These are phyloP conservation scores for Xylaria castorea DNA, from an alignment of 495 filamentous ascomycete genomes.

Conservation along the genomic window DNA sequence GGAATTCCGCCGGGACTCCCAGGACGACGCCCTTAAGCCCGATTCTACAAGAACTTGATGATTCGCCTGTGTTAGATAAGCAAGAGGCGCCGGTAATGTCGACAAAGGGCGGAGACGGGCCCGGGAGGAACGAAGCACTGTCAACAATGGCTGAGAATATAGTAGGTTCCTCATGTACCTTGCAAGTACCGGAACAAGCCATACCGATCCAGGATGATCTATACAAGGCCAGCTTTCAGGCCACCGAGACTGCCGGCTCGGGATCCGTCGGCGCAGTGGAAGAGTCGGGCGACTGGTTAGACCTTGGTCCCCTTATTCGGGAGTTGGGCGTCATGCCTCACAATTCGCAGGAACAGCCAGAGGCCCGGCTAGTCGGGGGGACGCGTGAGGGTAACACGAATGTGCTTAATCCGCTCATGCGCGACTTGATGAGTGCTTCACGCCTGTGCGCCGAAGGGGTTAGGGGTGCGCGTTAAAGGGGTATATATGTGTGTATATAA, in stretches of 20 bases:
- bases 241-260: background rate
- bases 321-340: conserved; percentile 17
- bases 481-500: background rate
- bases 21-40: background rate
- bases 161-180: background rate
- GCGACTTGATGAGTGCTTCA: conserved; percentile 20
- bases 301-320: conserved; percentile 19
- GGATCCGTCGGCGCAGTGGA: background rate
- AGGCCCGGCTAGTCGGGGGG: background rate
- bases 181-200: background rate
- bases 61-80: background rate
- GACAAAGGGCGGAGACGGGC: background rate
- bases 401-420: conserved; percentile 19
- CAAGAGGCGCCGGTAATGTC: background rate
- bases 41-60: conserved; percentile 13
- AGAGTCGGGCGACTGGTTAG: conserved; percentile 16
- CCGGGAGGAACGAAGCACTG: background rate
- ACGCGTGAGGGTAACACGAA: background rate
- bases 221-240: background rate
- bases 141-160: background rate
- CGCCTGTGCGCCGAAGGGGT: conserved; percentile 3
- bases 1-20: background rate
- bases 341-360: conserved; percentile 13
- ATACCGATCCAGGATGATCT: background rate
- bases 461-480: background rate